A percentile compares a stretch with the other conserved stretches of the same genome.
phyloP scores from a whole-genome alignment of 768 basidiomycete species.

The Nidula microcarpa region DNA sequence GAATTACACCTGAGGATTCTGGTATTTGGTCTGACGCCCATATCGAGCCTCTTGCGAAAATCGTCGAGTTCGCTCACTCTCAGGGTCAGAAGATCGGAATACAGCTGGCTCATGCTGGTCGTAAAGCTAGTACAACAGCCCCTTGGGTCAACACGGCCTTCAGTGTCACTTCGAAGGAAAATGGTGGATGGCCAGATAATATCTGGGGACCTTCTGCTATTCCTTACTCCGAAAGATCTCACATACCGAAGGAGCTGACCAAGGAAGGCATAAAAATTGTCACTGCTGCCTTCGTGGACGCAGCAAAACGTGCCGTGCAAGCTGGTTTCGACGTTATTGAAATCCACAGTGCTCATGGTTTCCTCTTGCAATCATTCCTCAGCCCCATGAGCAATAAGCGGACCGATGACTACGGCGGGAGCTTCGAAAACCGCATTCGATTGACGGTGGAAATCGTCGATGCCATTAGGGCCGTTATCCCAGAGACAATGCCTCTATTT shows the following conservation, averaged over 20 bases:
- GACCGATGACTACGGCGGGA: constrained; percentile 70
- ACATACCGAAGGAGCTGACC: constrained; percentile 56
- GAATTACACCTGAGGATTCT: constrained; percentile 73
- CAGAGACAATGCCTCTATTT: constrained; percentile 68
- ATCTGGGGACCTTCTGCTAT: constrained; percentile 62
- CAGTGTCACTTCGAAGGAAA: constrained; percentile 39
- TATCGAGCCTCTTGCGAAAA: constrained; percentile 62
- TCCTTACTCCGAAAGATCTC: constrained; percentile 47
- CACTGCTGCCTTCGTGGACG: constrained; percentile 56
- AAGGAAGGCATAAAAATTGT: constrained; percentile 50
- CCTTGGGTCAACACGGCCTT: constrained; percentile 55
- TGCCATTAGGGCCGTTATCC: constrained; percentile 46
- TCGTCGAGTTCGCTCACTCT: constrained; percentile 71
- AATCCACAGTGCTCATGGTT: constrained; percentile 69
- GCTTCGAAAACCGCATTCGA: constrained; percentile 70
- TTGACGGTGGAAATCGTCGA: constrained; percentile 54
- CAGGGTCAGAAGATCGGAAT: constrained; percentile 73
- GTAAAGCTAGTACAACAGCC: constrained; percentile 67
- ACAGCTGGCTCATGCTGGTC: constrained; percentile 73
- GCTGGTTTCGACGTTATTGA: constrained; percentile 74
- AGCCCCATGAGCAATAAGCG: constrained; percentile 76
- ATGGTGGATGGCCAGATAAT: constrained; percentile 71
- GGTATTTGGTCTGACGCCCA: constrained; percentile 79
- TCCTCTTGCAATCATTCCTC: constrained; percentile 63
- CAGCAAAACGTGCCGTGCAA: constrained; percentile 50